Percentiles rank a stretch among this genome's conserved stretches.
These are phyloP conservation scores for Prunus dulcis DNA, from an alignment of 306 rosid genomes.

Conservation along the genomic window DNA sequence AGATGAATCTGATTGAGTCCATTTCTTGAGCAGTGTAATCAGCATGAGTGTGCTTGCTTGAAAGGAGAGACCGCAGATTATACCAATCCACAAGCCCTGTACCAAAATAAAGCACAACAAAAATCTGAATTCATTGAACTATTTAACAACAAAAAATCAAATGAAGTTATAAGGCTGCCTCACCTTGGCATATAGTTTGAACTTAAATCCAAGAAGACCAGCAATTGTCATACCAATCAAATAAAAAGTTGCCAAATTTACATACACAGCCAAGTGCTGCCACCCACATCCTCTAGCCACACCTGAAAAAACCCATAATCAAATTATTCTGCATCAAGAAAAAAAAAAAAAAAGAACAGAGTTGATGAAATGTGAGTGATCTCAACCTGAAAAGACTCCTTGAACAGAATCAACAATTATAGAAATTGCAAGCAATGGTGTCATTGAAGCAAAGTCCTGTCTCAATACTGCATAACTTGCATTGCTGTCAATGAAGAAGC, in stretches of 20 bases:
- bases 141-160: neutral
- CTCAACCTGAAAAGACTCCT: conserved; percentile 80
- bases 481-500: conserved; percentile 45
- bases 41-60: conserved; percentile 49
- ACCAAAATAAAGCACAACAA: neutral
- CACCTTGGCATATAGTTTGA: conserved; percentile 54
- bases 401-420: conserved; percentile 61
- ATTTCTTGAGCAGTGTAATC: conserved; percentile 33
- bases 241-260: conserved; percentile 60
- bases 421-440: conserved; percentile 69
- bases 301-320: conserved; percentile 44
- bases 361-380: neutral
- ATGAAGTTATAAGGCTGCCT: neutral
- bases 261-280: conserved; percentile 63
- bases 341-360: conserved; percentile 3
- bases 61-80: conserved; percentile 59
- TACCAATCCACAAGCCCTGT: conserved; percentile 86
- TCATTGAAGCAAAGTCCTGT: conserved; percentile 62
- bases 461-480: conserved; percentile 19
- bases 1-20: conserved; percentile 38
- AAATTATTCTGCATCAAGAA: neutral
- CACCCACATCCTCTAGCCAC: conserved; percentile 84
- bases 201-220: conserved; percentile 51
- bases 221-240: conserved; percentile 58
- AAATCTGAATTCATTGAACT: neutral